Evolutionary conservation across 2,329 filamentous ascomycete species (phyloP).

Genomic region (Penicillium sp.): DNA sequence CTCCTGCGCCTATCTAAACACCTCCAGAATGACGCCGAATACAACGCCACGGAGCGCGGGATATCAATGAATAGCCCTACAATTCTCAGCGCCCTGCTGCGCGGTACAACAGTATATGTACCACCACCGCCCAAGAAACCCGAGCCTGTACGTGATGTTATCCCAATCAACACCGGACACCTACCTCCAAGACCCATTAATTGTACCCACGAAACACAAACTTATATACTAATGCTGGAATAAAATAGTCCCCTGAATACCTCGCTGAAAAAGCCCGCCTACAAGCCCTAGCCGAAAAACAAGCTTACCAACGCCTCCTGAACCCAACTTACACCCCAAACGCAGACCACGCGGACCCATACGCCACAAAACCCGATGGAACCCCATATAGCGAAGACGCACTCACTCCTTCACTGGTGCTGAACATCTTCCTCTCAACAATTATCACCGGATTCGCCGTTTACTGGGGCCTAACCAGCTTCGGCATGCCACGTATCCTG

Average conservation of each 20-base stretch:
- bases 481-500: constrained; percentile 35
- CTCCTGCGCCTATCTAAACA: constrained; percentile 39
- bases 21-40: constrained; percentile 20
- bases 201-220: background rate
- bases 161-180: background rate
- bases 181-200: background rate
- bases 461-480: constrained; percentile 44
- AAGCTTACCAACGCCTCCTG: constrained; percentile 75
- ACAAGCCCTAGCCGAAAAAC: constrained; percentile 76
- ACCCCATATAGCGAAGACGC: constrained; percentile 28
- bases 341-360: constrained; percentile 45
- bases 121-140: constrained; percentile 79
- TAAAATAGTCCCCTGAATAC: constrained; percentile 68
- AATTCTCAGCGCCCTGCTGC: constrained; percentile 69
- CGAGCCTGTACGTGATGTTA: constrained; percentile 62
- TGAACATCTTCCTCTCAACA: constrained; percentile 88
- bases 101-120: constrained; percentile 69
- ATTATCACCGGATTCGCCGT: constrained; percentile 60
- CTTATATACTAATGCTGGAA: background rate
- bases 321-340: constrained; percentile 57
- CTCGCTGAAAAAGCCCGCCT: constrained; percentile 84
- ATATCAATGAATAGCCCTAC: constrained; percentile 12
- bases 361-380: constrained; percentile 2
- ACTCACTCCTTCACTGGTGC: constrained; percentile 61
- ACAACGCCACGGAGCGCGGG: constrained; percentile 3